Conservation (phyloP, 78 protist species). For the Planoprotostelium fungivorum region DNA sequence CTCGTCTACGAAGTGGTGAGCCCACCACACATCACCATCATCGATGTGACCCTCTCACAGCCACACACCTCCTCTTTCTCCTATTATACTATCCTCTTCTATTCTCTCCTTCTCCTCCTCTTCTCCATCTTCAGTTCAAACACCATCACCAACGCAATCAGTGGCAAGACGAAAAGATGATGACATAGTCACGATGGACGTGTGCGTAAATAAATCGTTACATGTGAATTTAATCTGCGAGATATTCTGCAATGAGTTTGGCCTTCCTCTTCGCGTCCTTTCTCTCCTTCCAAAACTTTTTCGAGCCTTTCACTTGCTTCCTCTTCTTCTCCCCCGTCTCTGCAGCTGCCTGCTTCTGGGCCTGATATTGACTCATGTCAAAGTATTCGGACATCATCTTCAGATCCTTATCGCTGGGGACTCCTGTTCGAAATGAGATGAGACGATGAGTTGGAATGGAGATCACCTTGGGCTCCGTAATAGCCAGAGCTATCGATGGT, state of each 20-base stretch:
- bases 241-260: background rate
- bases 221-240: background rate
- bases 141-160: no score
- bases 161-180: no score
- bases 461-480: background rate
- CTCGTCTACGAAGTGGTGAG: background rate
- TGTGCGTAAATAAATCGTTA: no score
- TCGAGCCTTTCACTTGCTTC: background rate
- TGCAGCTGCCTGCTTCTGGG: background rate
- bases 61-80: no score
- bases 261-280: background rate
- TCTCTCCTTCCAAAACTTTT: background rate
- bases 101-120: no score
- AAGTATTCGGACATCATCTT: background rate
- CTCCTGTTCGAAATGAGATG: background rate
- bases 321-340: background rate
- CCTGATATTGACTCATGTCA: background rate
- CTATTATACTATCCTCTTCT: no score
- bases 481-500: background rate
- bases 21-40: no score
- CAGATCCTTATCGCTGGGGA: background rate
- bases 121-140: no score
- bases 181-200: no score
- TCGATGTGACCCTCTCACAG: no score
- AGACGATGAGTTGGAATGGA: background rate